Evolutionary conservation across 257 asterid species (phyloP).

Genomic region (Solanum pimpinellifolium): DNA sequence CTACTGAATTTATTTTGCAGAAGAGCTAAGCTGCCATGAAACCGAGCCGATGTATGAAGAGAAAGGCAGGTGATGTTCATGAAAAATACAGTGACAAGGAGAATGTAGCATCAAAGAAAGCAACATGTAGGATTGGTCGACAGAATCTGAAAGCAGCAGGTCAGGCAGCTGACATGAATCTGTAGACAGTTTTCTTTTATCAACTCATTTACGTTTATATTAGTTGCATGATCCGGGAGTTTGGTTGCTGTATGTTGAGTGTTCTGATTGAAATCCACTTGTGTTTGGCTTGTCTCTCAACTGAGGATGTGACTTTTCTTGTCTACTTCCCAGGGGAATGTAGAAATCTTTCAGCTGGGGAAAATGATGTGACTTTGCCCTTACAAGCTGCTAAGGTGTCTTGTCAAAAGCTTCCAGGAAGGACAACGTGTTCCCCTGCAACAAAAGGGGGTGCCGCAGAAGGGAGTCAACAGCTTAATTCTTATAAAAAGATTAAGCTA

Average conservation of each 20-base stretch:
- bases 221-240: neutral
- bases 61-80: conserved; percentile 5
- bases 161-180: neutral
- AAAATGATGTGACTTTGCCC: neutral
- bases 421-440: conserved; percentile 12
- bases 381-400: neutral
- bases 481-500: conserved; percentile 60
- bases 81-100: neutral
- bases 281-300: neutral
- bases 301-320: neutral
- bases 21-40: conserved; percentile 2
- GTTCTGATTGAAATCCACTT: neutral
- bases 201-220: neutral
- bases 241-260: neutral
- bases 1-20: neutral
- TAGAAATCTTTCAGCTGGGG: neutral
- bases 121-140: neutral
- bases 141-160: conserved; percentile 6
- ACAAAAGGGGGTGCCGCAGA: conserved; percentile 11
- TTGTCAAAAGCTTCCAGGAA: neutral
- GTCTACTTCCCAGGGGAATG: neutral
- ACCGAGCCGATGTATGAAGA: conserved; percentile 2
- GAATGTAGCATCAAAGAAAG: neutral
- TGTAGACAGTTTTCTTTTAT: neutral
- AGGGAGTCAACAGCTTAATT: conserved; percentile 17